phyloP scores from a whole-genome alignment of 2,329 filamentous ascomycete species.

The Neonectria magnoliae region DNA sequence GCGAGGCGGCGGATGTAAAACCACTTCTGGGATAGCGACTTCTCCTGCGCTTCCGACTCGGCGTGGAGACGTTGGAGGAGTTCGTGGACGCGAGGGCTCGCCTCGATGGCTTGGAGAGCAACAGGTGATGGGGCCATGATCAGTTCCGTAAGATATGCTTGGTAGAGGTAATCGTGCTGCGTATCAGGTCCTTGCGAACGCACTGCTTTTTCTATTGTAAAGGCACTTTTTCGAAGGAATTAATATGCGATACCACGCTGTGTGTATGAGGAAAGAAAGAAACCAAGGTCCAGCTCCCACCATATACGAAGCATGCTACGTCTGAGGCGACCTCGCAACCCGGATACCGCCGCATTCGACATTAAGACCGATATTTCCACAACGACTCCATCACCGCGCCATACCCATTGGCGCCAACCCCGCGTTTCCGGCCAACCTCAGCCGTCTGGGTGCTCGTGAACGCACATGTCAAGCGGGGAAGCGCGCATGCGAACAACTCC shows the following conservation, averaged over 20 bases:
- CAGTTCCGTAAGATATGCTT: neutral
- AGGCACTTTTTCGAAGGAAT: too few relatives aligned
- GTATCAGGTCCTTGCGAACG: neutral
- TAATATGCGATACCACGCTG: neutral
- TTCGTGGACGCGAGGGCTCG: conserved; percentile 39
- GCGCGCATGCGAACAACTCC: conserved; percentile 3
- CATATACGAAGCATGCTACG: conserved; percentile 9
- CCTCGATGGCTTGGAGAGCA: conserved; percentile 36
- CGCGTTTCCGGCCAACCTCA: neutral
- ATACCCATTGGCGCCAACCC: neutral
- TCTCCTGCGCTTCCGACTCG: conserved; percentile 41
- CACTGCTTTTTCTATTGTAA: too few relatives aligned
- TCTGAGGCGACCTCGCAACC: conserved; percentile 27
- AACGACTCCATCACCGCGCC: neutral
- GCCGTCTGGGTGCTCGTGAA: neutral
- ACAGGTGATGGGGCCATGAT: conserved; percentile 33
- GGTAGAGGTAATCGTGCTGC: neutral
- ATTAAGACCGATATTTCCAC: neutral
- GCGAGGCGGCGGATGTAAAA: conserved; percentile 41
- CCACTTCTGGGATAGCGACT: conserved; percentile 36
- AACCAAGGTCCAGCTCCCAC: too few relatives aligned
- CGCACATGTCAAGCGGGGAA: neutral
- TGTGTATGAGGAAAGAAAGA: neutral
- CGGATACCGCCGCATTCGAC: neutral
- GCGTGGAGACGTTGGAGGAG: conserved; percentile 42